Evolutionary conservation across 257 asterid genomes (phyloP).

Genomic region (Solanum chiquidenum): DNA sequence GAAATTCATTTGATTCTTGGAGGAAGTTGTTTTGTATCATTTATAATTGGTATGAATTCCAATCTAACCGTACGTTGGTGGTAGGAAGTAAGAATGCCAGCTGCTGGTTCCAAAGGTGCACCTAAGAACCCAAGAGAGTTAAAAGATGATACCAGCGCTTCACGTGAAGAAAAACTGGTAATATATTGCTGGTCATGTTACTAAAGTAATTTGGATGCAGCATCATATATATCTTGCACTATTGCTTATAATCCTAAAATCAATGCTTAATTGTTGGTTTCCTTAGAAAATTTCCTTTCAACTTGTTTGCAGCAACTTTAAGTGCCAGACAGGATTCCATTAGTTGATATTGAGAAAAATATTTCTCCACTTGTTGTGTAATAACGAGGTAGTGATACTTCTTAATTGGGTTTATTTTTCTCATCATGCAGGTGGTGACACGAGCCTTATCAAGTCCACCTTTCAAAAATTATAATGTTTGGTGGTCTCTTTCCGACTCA

Average conservation of each 20-base stretch:
- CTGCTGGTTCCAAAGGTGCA: slow-evolving; percentile 76
- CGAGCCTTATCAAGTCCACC: slow-evolving; percentile 70
- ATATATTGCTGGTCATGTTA: neutral
- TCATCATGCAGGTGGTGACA: slow-evolving; percentile 46
- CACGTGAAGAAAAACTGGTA: slow-evolving; percentile 95
- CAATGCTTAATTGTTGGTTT: neutral
- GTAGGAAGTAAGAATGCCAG: slow-evolving; percentile 96
- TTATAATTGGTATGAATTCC: neutral
- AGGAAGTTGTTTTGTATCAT: neutral
- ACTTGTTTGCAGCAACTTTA: neutral
- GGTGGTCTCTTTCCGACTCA: slow-evolving; percentile 97
- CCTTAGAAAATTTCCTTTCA: neutral
- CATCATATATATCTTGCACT: neutral
- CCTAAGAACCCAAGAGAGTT: slow-evolving; percentile 77
- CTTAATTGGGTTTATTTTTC: neutral
- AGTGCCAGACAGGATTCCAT: neutral
- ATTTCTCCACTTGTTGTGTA: neutral
- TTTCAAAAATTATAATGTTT: slow-evolving; percentile 56
- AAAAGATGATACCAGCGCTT: slow-evolving; percentile 67
- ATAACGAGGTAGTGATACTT: neutral
- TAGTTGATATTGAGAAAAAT: neutral
- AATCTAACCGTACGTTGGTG: slow-evolving; percentile 16
- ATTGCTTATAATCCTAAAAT: neutral
- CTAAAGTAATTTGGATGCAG: neutral
- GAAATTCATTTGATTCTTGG: neutral